phyloP scores from a whole-genome alignment of 371 early-diverging fungal species.

The Actinomucor elegans region DNA sequence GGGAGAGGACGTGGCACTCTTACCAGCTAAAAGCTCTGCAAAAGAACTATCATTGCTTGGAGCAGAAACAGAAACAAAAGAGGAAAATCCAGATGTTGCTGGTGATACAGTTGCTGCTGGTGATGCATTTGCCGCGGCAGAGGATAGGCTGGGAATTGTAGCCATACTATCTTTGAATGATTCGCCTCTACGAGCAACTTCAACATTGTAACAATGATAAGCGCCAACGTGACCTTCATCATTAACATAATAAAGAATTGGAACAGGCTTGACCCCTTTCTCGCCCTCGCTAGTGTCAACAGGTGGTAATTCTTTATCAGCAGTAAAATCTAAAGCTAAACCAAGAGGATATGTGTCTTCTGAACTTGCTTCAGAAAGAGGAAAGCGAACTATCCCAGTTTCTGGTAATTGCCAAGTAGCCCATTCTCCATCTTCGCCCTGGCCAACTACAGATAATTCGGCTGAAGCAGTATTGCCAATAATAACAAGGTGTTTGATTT shows the following conservation, averaged over 20 bases:
- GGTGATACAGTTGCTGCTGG: neutral
- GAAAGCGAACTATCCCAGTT: slow-evolving; percentile 26
- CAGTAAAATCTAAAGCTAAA: slow-evolving; percentile 42
- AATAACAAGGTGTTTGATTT: slow-evolving; percentile 31
- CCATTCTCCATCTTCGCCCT: slow-evolving; percentile 39
- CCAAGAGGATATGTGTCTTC: slow-evolving; percentile 48
- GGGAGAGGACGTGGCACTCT: neutral
- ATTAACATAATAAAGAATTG: slow-evolving; percentile 40
- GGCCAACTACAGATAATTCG: slow-evolving; percentile 43
- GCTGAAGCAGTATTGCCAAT: slow-evolving; percentile 38
- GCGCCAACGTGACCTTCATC: slow-evolving; percentile 45
- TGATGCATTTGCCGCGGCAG: neutral
- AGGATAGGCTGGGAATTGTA: neutral
- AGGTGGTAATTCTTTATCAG: slow-evolving; percentile 36
- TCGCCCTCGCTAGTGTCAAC: slow-evolving; percentile 35
- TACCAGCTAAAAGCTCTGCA: slow-evolving; percentile 17
- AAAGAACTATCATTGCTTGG: slow-evolving; percentile 1
- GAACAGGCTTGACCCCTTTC: slow-evolving; percentile 34
- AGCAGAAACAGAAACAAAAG: slow-evolving; percentile 2
- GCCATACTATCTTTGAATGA: slow-evolving; percentile 3
- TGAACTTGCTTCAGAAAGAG: slow-evolving; percentile 33
- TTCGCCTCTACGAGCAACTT: slow-evolving; percentile 34
- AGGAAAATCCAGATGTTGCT: slow-evolving; percentile 1
- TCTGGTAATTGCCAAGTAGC: slow-evolving; percentile 43
- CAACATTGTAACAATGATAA: slow-evolving; percentile 40